A percentile compares a stretch with the other conserved stretches of the same genome.
These are phyloP conservation scores for Penicillium sp. DNA, from an alignment of 2,329 filamentous ascomycete species.

Conservation along the genomic window DNA sequence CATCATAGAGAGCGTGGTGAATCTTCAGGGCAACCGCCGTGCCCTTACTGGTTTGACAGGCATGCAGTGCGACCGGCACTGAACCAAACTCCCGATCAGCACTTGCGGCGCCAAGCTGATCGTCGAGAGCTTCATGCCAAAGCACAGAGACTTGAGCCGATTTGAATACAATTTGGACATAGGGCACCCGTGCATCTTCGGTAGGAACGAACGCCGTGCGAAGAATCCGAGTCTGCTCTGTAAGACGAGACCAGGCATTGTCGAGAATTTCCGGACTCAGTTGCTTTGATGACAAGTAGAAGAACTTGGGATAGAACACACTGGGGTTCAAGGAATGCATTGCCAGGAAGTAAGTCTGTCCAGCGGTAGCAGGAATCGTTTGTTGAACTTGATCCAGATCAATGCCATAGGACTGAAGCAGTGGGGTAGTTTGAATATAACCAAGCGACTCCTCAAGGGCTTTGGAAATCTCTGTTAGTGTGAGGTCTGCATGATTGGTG, in stretches of 20 bases:
- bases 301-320: conserved; percentile 74
- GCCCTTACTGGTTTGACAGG: conserved; percentile 27
- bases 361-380: conserved; percentile 68
- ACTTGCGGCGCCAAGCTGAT: conserved; percentile 12
- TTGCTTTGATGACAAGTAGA: conserved; percentile 52
- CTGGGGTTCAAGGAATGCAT: conserved; percentile 62
- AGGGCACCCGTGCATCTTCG: conserved; percentile 46
- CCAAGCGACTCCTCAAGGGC: conserved; percentile 33
- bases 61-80: conserved; percentile 37
- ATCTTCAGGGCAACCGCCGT: conserved; percentile 57
- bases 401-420: conserved; percentile 48
- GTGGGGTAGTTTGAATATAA: conserved; percentile 37
- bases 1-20: conserved; percentile 88
- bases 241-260: conserved; percentile 62
- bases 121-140: conserved; percentile 22
- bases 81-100: conserved; percentile 16
- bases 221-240: conserved; percentile 61
- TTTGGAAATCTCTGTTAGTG: conserved; percentile 17
- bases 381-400: conserved; percentile 50
- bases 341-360: conserved; percentile 78
- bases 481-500: conserved; percentile 11
- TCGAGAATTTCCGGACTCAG: conserved; percentile 47
- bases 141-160: conserved; percentile 35
- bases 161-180: conserved; percentile 64
- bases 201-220: conserved; percentile 66